Evolutionary conservation across 371 early-diverging fungal species (phyloP), one percentile per base, ranked within the genome.

Genomic region (Nematocida homosporus): DNA sequence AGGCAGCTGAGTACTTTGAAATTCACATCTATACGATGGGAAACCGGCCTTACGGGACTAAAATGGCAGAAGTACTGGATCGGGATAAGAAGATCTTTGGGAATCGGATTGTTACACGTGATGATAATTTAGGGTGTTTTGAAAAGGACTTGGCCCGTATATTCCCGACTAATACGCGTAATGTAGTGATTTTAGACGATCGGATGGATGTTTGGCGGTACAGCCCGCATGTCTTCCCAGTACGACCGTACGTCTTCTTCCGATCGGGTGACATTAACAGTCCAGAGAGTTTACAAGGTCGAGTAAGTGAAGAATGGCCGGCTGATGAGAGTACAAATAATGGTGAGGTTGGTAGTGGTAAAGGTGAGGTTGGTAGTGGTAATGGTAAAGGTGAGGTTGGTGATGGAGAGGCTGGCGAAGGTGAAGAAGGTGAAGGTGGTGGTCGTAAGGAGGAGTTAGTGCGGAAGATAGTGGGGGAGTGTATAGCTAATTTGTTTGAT

Each of bases 21-120:
- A 84, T 97, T 64, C 97, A 96, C 82, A 91, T 98, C 60, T 98
- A 97, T 81, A 97, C 99, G 1, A 94, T 96, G 95, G 99, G 99
- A 16, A 91, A 92, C 1, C 86, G 93, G 20, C 86, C 87, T 56
- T 98, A 98, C 84, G 99, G 95, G 32, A 85, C 88, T 34, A 89
- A 89, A 2, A 91, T 98, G 2, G 90, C 91, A 0, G 85, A 86
- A 13, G 86, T 89, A 8, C 87, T 98, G 50, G 99, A 98, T 83
- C 93, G 93, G 0, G 85, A 87, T 13, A 82, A 87, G 5, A 86
- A 77, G 18, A 84, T 88, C 23, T 97, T 98, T 78, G 86, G 88
- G 25, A 90, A 90, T 37, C 87, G 99, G 37, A 92, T 98, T 59
- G 83, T 98, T 44, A 92, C 94, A 2, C 86, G 97, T 20, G 93